Percentiles rank a stretch among this genome's conserved stretches.
phyloP scores from a whole-genome alignment of 179 eudicot species.

The Beta macrorhiza region DNA sequence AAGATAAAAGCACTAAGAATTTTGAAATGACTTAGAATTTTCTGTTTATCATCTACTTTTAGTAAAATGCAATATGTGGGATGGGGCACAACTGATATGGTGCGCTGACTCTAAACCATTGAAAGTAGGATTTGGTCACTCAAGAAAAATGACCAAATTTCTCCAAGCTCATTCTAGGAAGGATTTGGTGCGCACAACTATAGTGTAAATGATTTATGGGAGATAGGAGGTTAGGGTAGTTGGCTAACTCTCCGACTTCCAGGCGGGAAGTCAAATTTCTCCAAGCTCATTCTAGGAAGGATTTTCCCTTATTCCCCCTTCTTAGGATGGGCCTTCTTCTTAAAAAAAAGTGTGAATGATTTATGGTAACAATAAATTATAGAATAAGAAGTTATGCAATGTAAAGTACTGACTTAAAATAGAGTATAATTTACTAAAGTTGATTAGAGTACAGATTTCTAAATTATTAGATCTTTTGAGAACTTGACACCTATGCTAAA shows the following conservation, averaged over 20 bases:
- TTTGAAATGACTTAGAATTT: conserved; percentile 18
- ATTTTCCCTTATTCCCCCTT: no score
- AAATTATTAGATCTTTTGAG: neutral
- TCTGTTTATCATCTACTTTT: conserved; percentile 21
- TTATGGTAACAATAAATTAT: no score
- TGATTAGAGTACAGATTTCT: neutral
- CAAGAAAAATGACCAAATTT: neutral
- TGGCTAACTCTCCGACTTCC: no score
- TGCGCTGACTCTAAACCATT: conserved; percentile 5
- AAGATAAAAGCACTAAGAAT: neutral
- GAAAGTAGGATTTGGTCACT: neutral
- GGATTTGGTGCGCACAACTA: no score
- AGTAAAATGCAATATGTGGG: conserved; percentile 8
- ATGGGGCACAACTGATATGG: neutral
- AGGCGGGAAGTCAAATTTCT: no score
- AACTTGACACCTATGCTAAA: neutral
- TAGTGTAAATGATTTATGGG: neutral
- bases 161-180: no score
- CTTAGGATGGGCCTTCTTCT: no score
- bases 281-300: no score
- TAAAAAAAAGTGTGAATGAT: neutral
- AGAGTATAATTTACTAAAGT: neutral
- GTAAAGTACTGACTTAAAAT: neutral
- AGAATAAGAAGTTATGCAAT: neutral
- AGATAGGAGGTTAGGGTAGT: no score